Evolutionary conservation across 768 basidiomycete species (phyloP).

Genomic region (Tricholoma hemisulphureum): DNA sequence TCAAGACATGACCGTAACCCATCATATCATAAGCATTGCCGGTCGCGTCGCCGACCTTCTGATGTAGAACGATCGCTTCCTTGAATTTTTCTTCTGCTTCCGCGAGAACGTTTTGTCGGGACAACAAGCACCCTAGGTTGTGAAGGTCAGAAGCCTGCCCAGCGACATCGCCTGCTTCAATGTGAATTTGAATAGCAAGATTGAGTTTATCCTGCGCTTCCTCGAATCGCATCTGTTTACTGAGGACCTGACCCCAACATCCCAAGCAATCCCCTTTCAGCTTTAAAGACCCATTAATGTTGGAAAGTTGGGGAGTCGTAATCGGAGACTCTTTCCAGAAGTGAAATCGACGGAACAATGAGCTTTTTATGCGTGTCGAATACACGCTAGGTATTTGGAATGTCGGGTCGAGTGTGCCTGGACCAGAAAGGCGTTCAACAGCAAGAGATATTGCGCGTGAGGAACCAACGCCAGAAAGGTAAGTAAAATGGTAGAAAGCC

Average conservation of each 20-base stretch:
- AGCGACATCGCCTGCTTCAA: conserved; percentile 16
- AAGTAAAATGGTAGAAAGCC: conserved; percentile 24
- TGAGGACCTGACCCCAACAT: conserved; percentile 27
- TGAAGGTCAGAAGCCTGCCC: conserved; percentile 30
- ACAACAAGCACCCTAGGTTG: conserved; percentile 24
- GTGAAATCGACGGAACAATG: neutral
- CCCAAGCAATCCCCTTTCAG: conserved; percentile 27
- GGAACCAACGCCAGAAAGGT: conserved; percentile 22
- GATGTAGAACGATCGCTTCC: conserved; percentile 17
- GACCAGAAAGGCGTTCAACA: conserved; percentile 5
- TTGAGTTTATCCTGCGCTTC: conserved; percentile 23
- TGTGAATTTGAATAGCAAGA: conserved; percentile 22
- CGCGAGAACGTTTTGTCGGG: conserved; percentile 6
- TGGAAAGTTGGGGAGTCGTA: neutral
- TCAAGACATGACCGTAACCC: conserved; percentile 20
- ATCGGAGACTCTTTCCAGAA: conserved; percentile 5
- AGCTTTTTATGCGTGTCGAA: neutral
- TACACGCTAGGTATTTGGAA: neutral
- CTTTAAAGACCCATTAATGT: neutral
- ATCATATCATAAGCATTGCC: conserved; percentile 27
- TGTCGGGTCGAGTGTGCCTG: neutral
- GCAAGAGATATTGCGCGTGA: conserved; percentile 17
- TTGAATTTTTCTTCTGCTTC: conserved; percentile 16
- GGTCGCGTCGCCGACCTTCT: conserved; percentile 15
- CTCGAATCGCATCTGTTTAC: conserved; percentile 17